Conservation (phyloP, 208 protist species). For the Giardia muris region DNA sequence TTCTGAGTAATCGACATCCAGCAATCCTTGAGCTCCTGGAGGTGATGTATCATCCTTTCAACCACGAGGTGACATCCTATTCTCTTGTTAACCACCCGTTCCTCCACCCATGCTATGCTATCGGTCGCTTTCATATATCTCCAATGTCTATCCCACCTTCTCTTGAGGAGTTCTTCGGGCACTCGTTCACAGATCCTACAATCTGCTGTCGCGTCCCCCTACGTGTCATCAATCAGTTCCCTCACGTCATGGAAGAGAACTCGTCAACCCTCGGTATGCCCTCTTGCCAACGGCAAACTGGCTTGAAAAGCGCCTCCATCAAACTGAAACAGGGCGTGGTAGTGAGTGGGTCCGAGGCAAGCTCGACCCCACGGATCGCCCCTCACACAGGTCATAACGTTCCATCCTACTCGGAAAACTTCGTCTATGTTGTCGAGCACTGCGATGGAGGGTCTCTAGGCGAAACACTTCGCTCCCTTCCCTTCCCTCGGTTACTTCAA, state of each 20-base stretch:
- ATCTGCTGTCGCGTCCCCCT: too few relatives aligned
- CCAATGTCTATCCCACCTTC: background rate
- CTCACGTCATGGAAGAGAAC: background rate
- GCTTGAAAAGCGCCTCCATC: background rate
- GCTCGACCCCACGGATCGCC: background rate
- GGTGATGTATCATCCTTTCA: background rate
- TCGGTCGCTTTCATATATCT: background rate
- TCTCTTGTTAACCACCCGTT: background rate
- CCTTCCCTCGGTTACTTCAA: background rate
- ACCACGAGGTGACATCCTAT: background rate
- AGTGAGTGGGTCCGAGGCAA: background rate
- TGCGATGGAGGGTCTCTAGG: background rate
- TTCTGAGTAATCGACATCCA: background rate
- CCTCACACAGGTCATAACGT: background rate
- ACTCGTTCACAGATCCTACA: background rate
- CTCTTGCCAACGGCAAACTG: background rate
- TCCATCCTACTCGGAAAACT: background rate
- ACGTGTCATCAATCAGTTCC: background rate
- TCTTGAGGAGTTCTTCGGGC: background rate
- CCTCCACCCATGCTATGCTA: background rate
- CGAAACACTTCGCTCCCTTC: background rate
- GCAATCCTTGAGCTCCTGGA: background rate
- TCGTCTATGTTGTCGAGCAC: background rate
- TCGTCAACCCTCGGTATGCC: background rate
- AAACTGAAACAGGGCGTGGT: background rate